These are phyloP conservation scores for Neurospora terricola DNA, from an alignment of 495 filamentous ascomycete species.

Conservation along the genomic window DNA sequence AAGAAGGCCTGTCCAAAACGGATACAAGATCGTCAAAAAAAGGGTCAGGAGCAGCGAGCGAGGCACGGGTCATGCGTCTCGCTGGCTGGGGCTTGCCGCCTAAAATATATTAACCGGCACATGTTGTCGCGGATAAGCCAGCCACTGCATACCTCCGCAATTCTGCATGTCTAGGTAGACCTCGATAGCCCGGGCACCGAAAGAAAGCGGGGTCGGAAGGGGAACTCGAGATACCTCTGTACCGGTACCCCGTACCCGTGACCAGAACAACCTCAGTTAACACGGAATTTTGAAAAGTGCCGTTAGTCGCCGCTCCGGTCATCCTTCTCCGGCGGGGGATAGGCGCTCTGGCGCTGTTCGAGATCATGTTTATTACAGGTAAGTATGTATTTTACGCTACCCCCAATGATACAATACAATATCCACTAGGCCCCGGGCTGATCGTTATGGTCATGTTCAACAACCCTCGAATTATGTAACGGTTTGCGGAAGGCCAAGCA, in stretches of 20 bases:
- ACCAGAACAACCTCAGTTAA: neutral
- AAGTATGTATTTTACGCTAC: neutral
- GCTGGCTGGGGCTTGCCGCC: neutral
- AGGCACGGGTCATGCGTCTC: neutral
- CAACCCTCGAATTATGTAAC: neutral
- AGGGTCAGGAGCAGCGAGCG: neutral
- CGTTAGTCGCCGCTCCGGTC: neutral
- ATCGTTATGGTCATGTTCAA: neutral
- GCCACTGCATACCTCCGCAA: neutral
- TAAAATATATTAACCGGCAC: slow-evolving; percentile 19
- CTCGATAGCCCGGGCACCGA: slow-evolving; percentile 1
- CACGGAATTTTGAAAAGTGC: neutral
- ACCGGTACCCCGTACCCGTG: neutral
- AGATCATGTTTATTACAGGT: neutral
- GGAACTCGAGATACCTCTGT: neutral
- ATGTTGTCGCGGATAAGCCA: neutral
- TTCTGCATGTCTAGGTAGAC: slow-evolving; percentile 8
- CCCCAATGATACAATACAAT: neutral
- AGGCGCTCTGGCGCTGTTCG: neutral
- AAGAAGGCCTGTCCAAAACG: neutral
- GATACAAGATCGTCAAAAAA: neutral
- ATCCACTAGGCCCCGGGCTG: neutral
- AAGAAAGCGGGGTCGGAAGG: neutral
- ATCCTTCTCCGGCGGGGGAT: neutral
- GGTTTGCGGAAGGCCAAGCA: neutral